These are phyloP conservation scores for Parietaria judaica DNA, from an alignment of 306 rosid genomes.

Conservation along the genomic window DNA sequence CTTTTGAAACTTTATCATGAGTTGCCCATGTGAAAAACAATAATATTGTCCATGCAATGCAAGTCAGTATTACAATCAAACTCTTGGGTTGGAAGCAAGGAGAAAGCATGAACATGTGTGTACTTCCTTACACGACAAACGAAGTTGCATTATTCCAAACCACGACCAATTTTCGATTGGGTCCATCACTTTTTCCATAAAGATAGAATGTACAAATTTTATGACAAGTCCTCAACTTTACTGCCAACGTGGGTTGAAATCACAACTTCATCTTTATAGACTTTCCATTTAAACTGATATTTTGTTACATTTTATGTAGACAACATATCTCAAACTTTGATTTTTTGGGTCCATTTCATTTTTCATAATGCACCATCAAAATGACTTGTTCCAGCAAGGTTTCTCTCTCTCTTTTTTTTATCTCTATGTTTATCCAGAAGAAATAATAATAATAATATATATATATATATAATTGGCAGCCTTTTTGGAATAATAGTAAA, in stretches of 20 bases:
- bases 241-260: conserved; percentile 8
- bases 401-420: not conserved
- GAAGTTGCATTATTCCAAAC: conserved; percentile 2
- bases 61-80: no score
- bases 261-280: conserved; percentile 6
- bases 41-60: no score
- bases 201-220: not conserved
- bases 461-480: no score
- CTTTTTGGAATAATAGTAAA: no score
- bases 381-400: not conserved
- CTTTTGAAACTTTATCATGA: no score
- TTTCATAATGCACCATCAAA: conserved; percentile 21
- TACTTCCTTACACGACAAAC: not conserved
- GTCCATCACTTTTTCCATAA: conserved; percentile 3
- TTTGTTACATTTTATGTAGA: conserved; percentile 21
- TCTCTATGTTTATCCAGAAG: not conserved
- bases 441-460: not conserved
- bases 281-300: conserved; percentile 13
- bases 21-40: no score
- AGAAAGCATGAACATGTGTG: no score
- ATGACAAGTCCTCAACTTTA: not conserved
- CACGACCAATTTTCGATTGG: not conserved
- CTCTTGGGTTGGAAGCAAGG: no score
- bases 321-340: conserved; percentile 11
- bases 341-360: conserved; percentile 24